Base-by-base conservation (phyloP, 352 stramenopile species). In the Globisporangium perplexum region DNA sequence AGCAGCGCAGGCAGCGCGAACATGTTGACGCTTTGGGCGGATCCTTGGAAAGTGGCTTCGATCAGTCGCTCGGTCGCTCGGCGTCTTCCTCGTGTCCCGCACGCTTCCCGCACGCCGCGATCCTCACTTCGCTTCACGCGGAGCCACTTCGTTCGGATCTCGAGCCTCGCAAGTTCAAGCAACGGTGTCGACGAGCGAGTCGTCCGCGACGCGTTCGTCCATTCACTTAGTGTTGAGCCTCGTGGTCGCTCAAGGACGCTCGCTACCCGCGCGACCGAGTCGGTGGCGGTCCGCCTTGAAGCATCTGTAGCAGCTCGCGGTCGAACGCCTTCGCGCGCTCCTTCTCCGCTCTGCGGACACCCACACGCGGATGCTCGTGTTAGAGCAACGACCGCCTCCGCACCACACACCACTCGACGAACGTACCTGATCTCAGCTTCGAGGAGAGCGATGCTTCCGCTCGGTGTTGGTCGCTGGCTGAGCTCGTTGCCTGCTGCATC, bases 401-500 rank as follows among this genome's bases (percentile, higher is more conserved):
- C 46, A 35, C 31, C 15, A 39, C 38, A 4, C 31, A 47, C 4
- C 15, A 46, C 36, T 57, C 14, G 12, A 30, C 33, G 49, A 36
- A 26, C 60, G 36, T 48, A 84, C 74, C 70, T 77, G 50, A 85
- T 85, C 43, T 72, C 69, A 33, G 56, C 57, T 38, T 85, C 74
- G 20, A 85, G 54, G 22, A 47, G 41, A 30, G 68, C 69, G 17
- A 85, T 56, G 10, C 49, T 61, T 20, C 30, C 38, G 23, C 30
- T 47, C 3, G 24, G 22, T 7, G 44, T 52, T 17, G 41, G 28
- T 20, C 20, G 38, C 15, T 24, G 23, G 5, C 38, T 24, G 15
- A 18, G 30, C 11, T 33, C 15, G 4, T 17, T 47, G 36, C 15
- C 63, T 44, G 66, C 64, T 23, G 4, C 23, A 33, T 39, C 23